Conservation (phyloP, 192 early-diverging fungal genomes). For the Coemansia sp. region DNA sequence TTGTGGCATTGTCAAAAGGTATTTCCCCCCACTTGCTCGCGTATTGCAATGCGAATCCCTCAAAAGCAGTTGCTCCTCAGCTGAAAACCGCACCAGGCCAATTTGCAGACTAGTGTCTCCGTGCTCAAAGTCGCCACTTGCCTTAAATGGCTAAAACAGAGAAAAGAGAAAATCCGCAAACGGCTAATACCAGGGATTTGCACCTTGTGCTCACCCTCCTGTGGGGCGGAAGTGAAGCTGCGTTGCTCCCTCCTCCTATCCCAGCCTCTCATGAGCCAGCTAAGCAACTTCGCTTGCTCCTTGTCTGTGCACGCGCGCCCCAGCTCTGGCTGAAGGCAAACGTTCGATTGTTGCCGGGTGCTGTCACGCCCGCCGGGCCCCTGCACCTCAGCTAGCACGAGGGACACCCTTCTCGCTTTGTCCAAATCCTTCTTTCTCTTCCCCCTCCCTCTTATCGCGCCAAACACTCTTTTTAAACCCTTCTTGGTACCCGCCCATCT, state of each 20-base stretch:
- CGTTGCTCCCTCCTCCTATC: background rate
- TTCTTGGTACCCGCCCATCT: background rate
- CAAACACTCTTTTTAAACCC: background rate
- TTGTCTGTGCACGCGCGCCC: background rate
- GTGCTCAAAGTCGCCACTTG: constrained; percentile 4
- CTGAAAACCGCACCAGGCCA: background rate
- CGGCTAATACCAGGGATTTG: background rate
- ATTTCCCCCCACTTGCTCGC: background rate
- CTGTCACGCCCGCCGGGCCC: background rate
- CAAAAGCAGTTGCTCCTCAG: background rate
- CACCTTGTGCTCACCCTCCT: background rate
- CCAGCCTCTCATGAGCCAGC: background rate
- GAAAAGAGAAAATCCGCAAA: background rate
- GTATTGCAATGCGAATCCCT: background rate
- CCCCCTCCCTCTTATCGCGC: background rate
- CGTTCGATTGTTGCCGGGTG: background rate
- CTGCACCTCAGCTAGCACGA: constrained; percentile 8
- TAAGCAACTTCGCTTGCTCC: background rate
- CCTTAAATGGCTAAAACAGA: background rate
- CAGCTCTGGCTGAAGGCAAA: constrained; percentile 3
- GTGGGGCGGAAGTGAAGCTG: background rate
- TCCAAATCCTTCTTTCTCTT: background rate
- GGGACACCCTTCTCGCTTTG: background rate
- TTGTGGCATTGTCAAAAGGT: background rate
- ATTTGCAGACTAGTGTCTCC: background rate